These are phyloP conservation scores for Paramecium sexaurelia DNA, from an alignment of 73 alveolate species.

Conservation along the genomic window DNA sequence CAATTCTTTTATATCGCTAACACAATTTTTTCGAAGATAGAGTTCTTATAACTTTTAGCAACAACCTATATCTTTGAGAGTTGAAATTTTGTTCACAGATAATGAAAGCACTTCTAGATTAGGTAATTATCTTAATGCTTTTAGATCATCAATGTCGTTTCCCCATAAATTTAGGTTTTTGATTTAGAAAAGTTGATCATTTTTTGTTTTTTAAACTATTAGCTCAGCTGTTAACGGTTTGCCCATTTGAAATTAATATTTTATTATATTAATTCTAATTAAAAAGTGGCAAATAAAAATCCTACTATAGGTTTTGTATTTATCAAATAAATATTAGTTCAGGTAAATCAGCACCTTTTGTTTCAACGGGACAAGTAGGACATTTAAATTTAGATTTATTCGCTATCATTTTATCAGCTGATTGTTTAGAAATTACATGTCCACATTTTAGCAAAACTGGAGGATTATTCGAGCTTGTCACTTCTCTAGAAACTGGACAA, in stretches of 20 bases:
- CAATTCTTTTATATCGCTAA: conserved; percentile 87
- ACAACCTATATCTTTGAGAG: conserved; percentile 82
- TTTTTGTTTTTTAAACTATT: conserved; percentile 72
- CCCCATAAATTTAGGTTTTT: conserved; percentile 95
- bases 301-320: background rate
- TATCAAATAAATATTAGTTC: conserved; percentile 24
- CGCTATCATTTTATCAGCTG: conserved; percentile 75
- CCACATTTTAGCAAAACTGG: conserved; percentile 96
- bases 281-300: background rate
- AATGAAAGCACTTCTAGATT: conserved; percentile 91
- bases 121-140: conserved; percentile 89
- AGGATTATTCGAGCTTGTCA: conserved; percentile 84
- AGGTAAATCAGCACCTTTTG: conserved; percentile 58
- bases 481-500: conserved; percentile 97
- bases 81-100: conserved; percentile 89
- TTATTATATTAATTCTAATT: background rate
- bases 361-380: conserved; percentile 87
- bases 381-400: conserved; percentile 79
- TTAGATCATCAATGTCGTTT: conserved; percentile 89
- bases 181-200: conserved; percentile 77
- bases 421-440: conserved; percentile 91
- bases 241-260: conserved; percentile 63
- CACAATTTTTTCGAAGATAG: conserved; percentile 91
- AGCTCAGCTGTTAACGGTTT: conserved; percentile 73
- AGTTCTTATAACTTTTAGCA: conserved; percentile 90